Base-by-base conservation (phyloP, 345 rosid species). In the Toxicodendron radicans region DNA sequence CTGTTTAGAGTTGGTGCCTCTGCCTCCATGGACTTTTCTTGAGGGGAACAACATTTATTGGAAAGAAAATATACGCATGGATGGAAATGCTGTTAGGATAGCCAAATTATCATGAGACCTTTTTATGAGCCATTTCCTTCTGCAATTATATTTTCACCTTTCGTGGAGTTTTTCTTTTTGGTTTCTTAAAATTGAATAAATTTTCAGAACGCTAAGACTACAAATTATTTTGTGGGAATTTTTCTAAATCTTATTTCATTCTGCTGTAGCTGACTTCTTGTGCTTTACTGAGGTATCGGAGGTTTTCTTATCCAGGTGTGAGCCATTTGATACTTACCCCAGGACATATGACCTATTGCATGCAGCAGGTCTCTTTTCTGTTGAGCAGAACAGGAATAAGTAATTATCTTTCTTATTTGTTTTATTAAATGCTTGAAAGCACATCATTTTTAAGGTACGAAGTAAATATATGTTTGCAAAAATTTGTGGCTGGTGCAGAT, bases 331-430 rank as follows among this genome's bases (percentile, higher is more conserved):
- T 46, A 86, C 91, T 11, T 91, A 87, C 64, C 93, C 95, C 56
- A 85, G 90, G 76, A 87, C 89, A 7, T 91, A 86, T 62, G 93
- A 91, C 71, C 73, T 89, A 41, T 70, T 91, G 79, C 93, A 91
- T 45, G 89, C 90, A 73, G 83, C 88, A 64, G 80, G 90, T 51
- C 83, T 88, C 73, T 85, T 90, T 80, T 85, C 91, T 21, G 79
- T 68, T 8, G 91, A 88, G 82, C 82, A 83, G 77, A 85, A 84
- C 79, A 85, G 90, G 90, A 85, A 73, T 33, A 38, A 38, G 54
- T 24, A 60, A 51, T 12, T 41, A 52, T 8, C n/a, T 27, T 61
- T 11, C 64, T 9, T 27, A 57, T 18, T 13, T 30, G 8, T 45
- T 49, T 3, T 21, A 6, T 24, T 68, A 21, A 52, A 7, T 68